Evolutionary conservation across 2,329 filamentous ascomycete species (phyloP), one percentile per base, ranked within the genome.

Genomic region (Epichloe sibirici): DNA sequence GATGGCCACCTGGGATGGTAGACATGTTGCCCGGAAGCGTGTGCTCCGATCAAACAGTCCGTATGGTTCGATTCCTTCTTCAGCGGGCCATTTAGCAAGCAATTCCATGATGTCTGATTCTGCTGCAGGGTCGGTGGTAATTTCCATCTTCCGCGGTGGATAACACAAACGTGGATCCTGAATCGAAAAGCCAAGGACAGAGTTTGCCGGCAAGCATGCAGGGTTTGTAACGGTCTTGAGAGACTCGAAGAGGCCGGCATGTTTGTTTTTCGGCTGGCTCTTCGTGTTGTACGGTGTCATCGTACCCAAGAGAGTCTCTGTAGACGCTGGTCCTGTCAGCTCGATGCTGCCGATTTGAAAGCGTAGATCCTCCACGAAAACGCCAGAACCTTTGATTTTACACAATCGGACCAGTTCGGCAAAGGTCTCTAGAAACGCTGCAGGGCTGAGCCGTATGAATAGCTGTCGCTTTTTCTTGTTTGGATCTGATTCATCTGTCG

Each of bases 161-260:
- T 90, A 85, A 53, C 78, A 76, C 15, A 97, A 75, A 8, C 91
- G 83, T 34, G 91, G 90, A 63, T 98, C 93, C 51, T 82, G 76
- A 3, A 86, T 73, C 2, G 81, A 75, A 64, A 97, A 93, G 0
- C 79, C 75, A 3, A 97, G 71, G 3, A 93, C 65, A 2, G 85
- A 77, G 51, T 86, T 84, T 17, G 73, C 65, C 4, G 90, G 88
- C 2, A 95, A 71, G 2, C 82, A 75, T 0, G 83, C 77, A 2
- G 86, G 78, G 59, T 88, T 88, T 5, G 80, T 83, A 9, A 90
- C 71, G 2, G 79, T 75, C 13, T 66, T 64, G 2, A 87, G 67
- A 8, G 72, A 72, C 49, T 65, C 64, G 57, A 84, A 84, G 3
- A 74, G 67, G 39, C 67, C 63, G 2, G 67, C 73, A 54, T 81